Conservation (phyloP, 169 alveolate genomes). For the Plasmodium adleri region DNA sequence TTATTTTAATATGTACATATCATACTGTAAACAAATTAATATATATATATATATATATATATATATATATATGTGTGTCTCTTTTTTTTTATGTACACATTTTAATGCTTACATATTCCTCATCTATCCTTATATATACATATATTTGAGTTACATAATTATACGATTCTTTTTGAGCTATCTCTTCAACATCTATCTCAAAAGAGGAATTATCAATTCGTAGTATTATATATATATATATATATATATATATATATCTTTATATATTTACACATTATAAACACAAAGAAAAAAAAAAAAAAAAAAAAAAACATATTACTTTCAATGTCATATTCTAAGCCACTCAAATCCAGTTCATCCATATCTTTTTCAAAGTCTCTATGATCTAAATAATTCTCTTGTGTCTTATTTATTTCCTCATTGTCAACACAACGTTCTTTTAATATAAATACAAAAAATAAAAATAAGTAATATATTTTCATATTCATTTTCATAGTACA, state of each 20-base stretch:
- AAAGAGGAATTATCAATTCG: not conserved
- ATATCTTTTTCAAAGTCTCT: constrained; percentile 67
- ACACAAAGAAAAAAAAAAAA: not conserved
- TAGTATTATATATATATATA: not conserved
- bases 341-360: constrained; percentile 52
- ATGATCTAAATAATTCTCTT: not conserved
- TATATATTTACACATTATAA: not conserved
- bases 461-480: constrained; percentile 17
- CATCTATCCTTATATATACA: constrained; percentile 31
- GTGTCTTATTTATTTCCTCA: not conserved
- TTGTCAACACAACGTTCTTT: not conserved
- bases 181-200: constrained; percentile 35
- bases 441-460: constrained; percentile 9
- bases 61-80: not conserved
- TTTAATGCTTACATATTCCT: constrained; percentile 22
- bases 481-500: constrained; percentile 34
- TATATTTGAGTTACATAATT: constrained; percentile 28
- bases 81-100: not conserved
- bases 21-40: no score
- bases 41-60: no score
- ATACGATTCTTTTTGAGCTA: constrained; percentile 32
- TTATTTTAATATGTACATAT: no score
- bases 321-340: constrained; percentile 59
- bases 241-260: not conserved
- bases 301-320: not conserved